A percentile compares a stretch with the other conserved stretches of the same genome.
These are phyloP conservation scores for Bocquillonia castaneifolia DNA, from an alignment of 441 rosid genomes.

Conservation along the genomic window DNA sequence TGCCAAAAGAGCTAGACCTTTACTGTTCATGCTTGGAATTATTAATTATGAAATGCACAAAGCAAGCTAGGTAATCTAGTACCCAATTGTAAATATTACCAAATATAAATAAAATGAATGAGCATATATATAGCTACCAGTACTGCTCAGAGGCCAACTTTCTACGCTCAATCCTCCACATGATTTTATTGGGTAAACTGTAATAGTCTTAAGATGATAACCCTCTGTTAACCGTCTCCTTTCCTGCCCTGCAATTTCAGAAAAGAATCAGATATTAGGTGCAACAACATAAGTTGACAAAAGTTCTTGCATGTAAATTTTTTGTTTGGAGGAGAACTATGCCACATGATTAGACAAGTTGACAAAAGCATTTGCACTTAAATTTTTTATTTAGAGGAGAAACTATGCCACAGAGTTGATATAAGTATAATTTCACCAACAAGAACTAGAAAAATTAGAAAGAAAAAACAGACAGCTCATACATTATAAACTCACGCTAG, in stretches of 20 bases:
- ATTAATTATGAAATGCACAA: neutral
- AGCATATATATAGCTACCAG: constrained; percentile 45
- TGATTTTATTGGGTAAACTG: constrained; percentile 81
- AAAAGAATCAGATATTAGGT: constrained; percentile 23
- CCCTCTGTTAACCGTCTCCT: constrained; percentile 24
- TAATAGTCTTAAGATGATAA: constrained; percentile 53
- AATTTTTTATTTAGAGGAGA: neutral
- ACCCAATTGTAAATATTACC: neutral
- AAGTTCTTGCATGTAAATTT: constrained; percentile 23
- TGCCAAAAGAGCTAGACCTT: neutral
- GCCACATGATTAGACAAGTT: neutral
- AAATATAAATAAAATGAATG: neutral
- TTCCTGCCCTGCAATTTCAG: constrained; percentile 43
- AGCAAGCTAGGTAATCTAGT: neutral
- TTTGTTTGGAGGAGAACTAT: neutral
- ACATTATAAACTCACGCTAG: neutral
- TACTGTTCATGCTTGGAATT: neutral
- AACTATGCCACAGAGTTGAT: neutral
- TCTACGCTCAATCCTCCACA: constrained; percentile 75
- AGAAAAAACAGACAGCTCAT: neutral
- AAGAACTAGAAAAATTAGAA: neutral
- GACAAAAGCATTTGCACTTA: constrained; percentile 24
- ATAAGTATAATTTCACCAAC: no score
- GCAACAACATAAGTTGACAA: constrained; percentile 1
- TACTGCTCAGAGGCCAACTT: constrained; percentile 76